phyloP scores from a whole-genome alignment of 2,329 filamentous ascomycete species.

The Thielaviopsis ethacetica region DNA sequence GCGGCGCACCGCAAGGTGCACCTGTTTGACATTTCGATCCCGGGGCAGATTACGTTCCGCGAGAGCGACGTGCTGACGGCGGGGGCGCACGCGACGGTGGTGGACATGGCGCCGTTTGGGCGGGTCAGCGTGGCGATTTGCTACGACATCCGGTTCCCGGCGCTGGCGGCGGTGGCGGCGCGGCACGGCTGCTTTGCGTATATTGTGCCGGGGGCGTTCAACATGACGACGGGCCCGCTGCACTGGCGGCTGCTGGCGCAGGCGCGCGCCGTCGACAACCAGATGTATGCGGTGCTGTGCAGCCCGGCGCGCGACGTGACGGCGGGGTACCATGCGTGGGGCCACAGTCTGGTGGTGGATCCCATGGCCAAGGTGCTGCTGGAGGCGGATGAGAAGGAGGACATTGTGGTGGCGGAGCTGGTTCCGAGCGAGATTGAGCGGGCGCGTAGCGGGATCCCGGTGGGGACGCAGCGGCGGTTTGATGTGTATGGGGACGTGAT shows the following conservation, averaged over 20 bases:
- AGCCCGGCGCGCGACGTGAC: conserved; percentile 68
- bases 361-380: conserved; percentile 70
- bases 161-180: conserved; percentile 78
- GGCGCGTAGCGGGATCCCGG: conserved; percentile 66
- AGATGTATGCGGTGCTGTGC: conserved; percentile 85
- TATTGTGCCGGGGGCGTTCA: conserved; percentile 94
- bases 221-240: conserved; percentile 76
- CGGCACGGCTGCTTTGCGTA: conserved; percentile 74
- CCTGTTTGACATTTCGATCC: conserved; percentile 95
- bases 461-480: conserved; percentile 72
- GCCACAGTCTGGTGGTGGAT: conserved; percentile 77
- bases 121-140: conserved; percentile 81
- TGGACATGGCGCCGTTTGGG: conserved; percentile 80
- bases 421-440: conserved; percentile 52
- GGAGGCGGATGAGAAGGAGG: conserved; percentile 64
- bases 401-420: conserved; percentile 58
- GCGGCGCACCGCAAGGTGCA: conserved; percentile 86
- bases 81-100: conserved; percentile 68
- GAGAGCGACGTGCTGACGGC: conserved; percentile 81
- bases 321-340: conserved; percentile 76
- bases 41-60: conserved; percentile 79
- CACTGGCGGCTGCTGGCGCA: conserved; percentile 80
- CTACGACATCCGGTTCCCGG: conserved; percentile 95
- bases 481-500: conserved; percentile 84
- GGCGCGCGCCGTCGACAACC: conserved; percentile 80